These are phyloP conservation scores for Vigna radiata DNA, from an alignment of 306 rosid species.

Conservation along the genomic window DNA sequence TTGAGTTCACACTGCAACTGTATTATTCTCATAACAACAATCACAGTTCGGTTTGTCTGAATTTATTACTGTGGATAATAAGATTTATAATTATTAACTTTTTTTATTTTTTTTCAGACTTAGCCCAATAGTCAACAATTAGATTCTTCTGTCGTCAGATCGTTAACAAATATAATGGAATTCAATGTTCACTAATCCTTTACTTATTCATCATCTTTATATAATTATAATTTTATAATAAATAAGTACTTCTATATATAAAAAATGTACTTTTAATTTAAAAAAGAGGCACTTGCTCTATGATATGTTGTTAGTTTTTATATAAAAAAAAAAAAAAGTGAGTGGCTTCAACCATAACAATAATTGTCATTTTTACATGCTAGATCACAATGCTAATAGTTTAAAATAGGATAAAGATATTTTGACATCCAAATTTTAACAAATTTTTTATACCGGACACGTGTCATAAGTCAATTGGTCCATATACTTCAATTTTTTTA, in stretches of 20 bases:
- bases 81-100: background rate
- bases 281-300: background rate
- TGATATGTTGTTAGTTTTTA: background rate
- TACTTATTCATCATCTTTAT: background rate
- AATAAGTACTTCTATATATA: background rate
- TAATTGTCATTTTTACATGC: too few relatives aligned
- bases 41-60: background rate
- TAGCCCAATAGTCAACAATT: background rate
- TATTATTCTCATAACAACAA: background rate
- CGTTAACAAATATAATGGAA: background rate
- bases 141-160: background rate
- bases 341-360: too few relatives aligned
- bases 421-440: too few relatives aligned
- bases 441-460: too few relatives aligned
- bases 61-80: constrained; percentile 4
- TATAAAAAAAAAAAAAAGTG: too few relatives aligned
- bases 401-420: too few relatives aligned
- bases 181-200: background rate
- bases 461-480: too few relatives aligned
- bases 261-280: background rate
- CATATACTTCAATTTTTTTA: too few relatives aligned
- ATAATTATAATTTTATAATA: background rate
- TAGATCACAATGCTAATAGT: too few relatives aligned
- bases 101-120: background rate
- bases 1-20: background rate